phyloP scores from a whole-genome alignment of 192 early-diverging fungal genomes.

The Thoreauomyces humboldtii region DNA sequence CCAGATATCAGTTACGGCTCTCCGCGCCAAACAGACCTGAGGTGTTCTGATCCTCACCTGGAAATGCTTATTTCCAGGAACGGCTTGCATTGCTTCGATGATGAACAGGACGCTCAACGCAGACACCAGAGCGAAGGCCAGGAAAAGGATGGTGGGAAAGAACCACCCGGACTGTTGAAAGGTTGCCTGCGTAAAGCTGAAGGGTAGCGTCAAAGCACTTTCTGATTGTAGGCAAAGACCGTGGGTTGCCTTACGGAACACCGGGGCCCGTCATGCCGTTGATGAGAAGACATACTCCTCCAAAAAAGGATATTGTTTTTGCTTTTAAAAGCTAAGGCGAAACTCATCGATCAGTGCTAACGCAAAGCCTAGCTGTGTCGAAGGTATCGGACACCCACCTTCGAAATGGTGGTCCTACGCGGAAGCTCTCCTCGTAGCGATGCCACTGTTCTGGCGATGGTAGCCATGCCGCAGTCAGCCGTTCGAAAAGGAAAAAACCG shows the following conservation, averaged over 20 bases:
- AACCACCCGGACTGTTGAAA: slow-evolving; percentile 48
- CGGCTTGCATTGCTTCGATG: slow-evolving; percentile 59
- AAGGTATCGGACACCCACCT: no score
- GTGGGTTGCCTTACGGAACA: slow-evolving; percentile 16
- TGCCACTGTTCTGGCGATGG: slow-evolving; percentile 5
- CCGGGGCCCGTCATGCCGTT: slow-evolving; percentile 59
- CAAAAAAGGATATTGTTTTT: slow-evolving; percentile 47
- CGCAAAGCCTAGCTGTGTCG: no score
- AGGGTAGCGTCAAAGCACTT: no score
- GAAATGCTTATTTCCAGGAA: slow-evolving; percentile 58
- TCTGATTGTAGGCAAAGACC: no score
- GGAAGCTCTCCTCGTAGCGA: slow-evolving; percentile 1
- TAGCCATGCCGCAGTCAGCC: no score
- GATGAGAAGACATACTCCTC: slow-evolving; percentile 46
- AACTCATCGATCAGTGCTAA: background rate
- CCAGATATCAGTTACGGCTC: background rate
- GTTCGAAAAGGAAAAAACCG: no score
- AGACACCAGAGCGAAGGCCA: slow-evolving; percentile 44
- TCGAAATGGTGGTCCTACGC: slow-evolving; percentile 8
- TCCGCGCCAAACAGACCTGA: no score
- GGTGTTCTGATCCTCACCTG: slow-evolving; percentile 28
- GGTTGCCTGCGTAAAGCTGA: slow-evolving; percentile 30
- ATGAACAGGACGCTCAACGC: slow-evolving; percentile 50
- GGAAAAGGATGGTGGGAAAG: slow-evolving; percentile 31
- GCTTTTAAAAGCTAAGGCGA: slow-evolving; percentile 36